Base-by-base conservation (phyloP, 2,329 filamentous ascomycete genomes). In the Microdochium bolleyi region DNA sequence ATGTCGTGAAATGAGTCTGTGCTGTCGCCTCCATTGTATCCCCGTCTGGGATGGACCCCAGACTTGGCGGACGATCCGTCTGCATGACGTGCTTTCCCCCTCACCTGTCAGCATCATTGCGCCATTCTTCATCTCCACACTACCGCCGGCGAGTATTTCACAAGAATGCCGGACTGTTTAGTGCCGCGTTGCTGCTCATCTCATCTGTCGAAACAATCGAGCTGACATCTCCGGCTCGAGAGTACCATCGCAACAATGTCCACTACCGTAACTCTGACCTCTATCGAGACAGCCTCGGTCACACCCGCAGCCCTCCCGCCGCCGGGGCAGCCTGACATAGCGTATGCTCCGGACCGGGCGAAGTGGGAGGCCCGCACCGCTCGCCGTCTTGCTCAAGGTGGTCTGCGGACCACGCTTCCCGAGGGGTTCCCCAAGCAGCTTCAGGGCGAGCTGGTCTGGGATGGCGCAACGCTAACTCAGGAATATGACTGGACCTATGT, bases 291-390 rank as follows among this genome's bases (percentile, higher is more conserved):
- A 7, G n/a, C 41, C 19, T 46, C 41, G 3, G 41, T 46, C 10
- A 60, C 61, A 21, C 59, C 60, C n/a, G 44, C 56, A n/a, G 57
- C 61, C 7, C 49, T 55, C 9, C 54, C 54, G n/a, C 62, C 70
- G 1, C 67, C 67, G 1, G 73, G 73, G 22, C 79, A 83, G 58
- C 81, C 82, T 0, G 80, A 84, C 57, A 85, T 84, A 53, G 66
- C 66, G 1, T 85, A 84, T 61, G 68, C 73, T 1, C 81, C 82
- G 0, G 70, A 83, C 55, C 68, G 70, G 46, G 69, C 74, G 30
- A 82, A 78, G 57, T 85, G 78, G 57, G 67, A 76, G 25, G 73
- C 73, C 1, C 73, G 81, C 3, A 69, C 69, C n/a, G 65, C 75
- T 50, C 67, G 69, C 3, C 70, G 77, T 2, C 64, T 72, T 3